phyloP scores from a whole-genome alignment of 2,329 filamentous ascomycete species.

The Myriosclerotinia duriaeana region DNA sequence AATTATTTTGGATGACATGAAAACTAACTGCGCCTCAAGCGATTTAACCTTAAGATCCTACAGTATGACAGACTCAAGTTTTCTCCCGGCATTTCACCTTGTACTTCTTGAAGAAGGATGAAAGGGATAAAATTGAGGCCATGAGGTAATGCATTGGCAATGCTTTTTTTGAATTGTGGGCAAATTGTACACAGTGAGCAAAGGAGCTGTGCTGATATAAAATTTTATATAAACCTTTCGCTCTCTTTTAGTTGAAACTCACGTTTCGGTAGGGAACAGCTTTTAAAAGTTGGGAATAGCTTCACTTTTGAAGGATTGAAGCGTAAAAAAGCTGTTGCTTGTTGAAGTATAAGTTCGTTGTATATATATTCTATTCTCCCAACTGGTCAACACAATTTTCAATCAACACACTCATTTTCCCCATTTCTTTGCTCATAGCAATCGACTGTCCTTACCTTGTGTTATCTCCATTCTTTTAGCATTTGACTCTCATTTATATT shows the following conservation, averaged over 20 bases:
- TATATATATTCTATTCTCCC: conserved; percentile 8
- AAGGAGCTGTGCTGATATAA: too few species aligned
- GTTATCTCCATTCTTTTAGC: neutral
- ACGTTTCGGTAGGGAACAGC: neutral
- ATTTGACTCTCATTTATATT: neutral
- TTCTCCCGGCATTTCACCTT: neutral
- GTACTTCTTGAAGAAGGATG: conserved; percentile 6
- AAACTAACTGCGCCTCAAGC: conserved; percentile 8
- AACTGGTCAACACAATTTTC: neutral
- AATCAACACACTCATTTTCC: neutral
- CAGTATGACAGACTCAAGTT: conserved; percentile 6
- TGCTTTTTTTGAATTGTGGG: neutral
- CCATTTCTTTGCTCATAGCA: neutral
- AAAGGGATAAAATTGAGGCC: conserved; percentile 10
- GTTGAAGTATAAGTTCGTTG: neutral
- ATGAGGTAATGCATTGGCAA: neutral
- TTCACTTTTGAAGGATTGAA: too few species aligned
- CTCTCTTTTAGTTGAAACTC: too few species aligned
- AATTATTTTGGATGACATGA: neutral
- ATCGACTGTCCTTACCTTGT: conserved; percentile 13
- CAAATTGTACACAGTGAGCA: conserved; percentile 16
- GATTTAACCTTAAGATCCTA: conserved; percentile 15
- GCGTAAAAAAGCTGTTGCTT: too few species aligned
- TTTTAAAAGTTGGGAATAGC: too few species aligned
- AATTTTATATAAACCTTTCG: too few species aligned